Base-by-base conservation (phyloP, 2,329 filamentous ascomycete species). In the Thermoascus crustaceus region DNA sequence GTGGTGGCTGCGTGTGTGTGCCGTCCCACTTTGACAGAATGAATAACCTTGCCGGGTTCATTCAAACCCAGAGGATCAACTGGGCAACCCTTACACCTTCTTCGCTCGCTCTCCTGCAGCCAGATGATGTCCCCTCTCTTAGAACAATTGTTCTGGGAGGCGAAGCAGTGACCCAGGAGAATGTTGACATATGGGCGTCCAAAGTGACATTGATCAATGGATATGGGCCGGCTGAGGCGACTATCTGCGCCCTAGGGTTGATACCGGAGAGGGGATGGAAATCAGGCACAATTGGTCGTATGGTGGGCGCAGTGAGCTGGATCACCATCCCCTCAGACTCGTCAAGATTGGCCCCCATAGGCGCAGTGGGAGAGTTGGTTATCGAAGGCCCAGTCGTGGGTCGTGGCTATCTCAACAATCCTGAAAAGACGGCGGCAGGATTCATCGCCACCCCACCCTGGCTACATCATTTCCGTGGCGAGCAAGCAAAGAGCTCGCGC, bases 341-440 rank as follows among this genome's bases (percentile, higher is more conserved):
- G 0, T 72, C 80, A 14, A 59, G 67, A 1, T 80, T 82, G 0
- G 82, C 91, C 0, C 55, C 87, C n/a, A 70, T 75, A 26, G 86
- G 86, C 4, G 85, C 72, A 2, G 72, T 91, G 2, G 82, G 82
- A 22, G 82, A 86, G 61, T 65, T 86, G 1, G 82, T 75, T 40
- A 72, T 86, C 9, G 80, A 80, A 30, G 82, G 82, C 7, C 62
- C 67, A 14, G 65, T 85, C 36, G 66, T 85, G 23, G 81, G 81
- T 16, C 69, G 79, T 38, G 81, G 78, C 14, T 86, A 86, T 50
- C 71, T 85, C 32, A 84, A 85, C 44, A 67, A 78, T 16, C 77
- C 78, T 0, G 80, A 85, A 49, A 78, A 75, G 0, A 85, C 81
- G 0, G 76, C 75, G 3, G 74, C 77, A 49, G 75, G 76, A 0